These are phyloP conservation scores for Plectranthus barbatus DNA, from an alignment of 257 asterid genomes.

Conservation along the genomic window DNA sequence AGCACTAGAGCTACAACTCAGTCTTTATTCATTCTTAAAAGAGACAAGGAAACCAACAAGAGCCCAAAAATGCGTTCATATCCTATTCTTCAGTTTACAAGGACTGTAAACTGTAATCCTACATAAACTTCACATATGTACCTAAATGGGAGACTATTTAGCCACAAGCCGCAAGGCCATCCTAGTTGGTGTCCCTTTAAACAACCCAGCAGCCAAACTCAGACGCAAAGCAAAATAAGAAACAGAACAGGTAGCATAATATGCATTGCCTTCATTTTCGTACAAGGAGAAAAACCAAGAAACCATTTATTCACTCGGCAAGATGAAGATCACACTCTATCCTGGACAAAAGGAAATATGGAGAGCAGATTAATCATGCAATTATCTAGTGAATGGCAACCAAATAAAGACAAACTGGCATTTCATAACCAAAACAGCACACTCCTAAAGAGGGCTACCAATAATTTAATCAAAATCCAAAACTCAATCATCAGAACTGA, in stretches of 20 bases:
- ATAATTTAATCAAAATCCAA: background rate
- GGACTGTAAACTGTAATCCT: background rate
- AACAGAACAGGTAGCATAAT: conserved; percentile 25
- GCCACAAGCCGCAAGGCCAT: conserved; percentile 19
- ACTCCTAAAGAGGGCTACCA: background rate
- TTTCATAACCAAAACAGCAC: background rate
- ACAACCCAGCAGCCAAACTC: conserved; percentile 28
- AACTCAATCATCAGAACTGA: background rate
- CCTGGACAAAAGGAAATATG: conserved; percentile 5
- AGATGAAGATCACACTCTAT: conserved; percentile 13
- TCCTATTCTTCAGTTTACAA: background rate
- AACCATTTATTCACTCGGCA: conserved; percentile 29
- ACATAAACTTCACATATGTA: conserved; percentile 4
- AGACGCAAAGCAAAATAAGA: conserved; percentile 27
- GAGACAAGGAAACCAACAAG: background rate
- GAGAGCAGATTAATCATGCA: background rate
- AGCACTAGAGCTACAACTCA: background rate
- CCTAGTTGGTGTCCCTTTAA: conserved; percentile 18
- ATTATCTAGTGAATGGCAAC: conserved; percentile 5
- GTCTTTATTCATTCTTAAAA: background rate
- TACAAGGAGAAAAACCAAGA: conserved; percentile 23
- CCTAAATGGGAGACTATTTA: conserved; percentile 12
- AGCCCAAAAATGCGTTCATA: background rate
- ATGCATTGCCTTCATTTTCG: conserved; percentile 24
- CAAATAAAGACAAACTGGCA: background rate